Percentiles rank a stretch among this genome's conserved stretches.
Conservation (phyloP, 148 eudicot genomes). For the Diospyros lotus region DNA sequence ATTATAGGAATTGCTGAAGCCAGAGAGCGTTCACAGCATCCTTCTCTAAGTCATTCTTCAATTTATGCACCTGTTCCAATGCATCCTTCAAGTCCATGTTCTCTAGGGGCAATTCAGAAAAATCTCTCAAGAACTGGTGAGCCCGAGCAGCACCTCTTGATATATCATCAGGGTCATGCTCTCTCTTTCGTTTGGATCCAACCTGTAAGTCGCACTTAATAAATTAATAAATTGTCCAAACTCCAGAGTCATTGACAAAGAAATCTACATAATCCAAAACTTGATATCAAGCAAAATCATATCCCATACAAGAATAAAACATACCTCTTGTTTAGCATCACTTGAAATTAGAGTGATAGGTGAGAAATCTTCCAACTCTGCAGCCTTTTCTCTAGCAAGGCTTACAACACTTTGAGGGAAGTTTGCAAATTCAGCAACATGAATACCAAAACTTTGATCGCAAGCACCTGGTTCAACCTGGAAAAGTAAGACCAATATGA, state of each 20-base stretch:
- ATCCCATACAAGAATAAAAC: constrained; percentile 1
- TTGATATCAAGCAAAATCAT: not conserved
- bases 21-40: constrained; percentile 59
- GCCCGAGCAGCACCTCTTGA: constrained; percentile 78
- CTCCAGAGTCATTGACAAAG: not conserved
- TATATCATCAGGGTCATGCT: constrained; percentile 47
- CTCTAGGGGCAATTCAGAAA: constrained; percentile 77
- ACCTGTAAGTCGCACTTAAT: constrained; percentile 31
- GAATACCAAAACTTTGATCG: constrained; percentile 99
- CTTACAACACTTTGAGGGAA: constrained; percentile 85
- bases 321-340: constrained; percentile 56
- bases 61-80: constrained; percentile 41
- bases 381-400: constrained; percentile 96
- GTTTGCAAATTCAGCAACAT: constrained; percentile 97
- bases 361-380: constrained; percentile 95
- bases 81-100: constrained; percentile 74
- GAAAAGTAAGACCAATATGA: constrained; percentile 11
- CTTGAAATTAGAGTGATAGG: constrained; percentile 39
- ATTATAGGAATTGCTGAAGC: constrained; percentile 84
- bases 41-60: constrained; percentile 63
- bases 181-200: constrained; percentile 65
- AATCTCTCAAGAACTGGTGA: constrained; percentile 69
- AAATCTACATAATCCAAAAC: constrained; percentile 3
- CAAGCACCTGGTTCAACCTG: constrained; percentile 98
- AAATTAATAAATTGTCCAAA: not conserved